Evolutionary conservation across 805 yeast species (phyloP), one percentile per base, ranked within the genome.

Genomic region (Saturnispora besseyi): DNA sequence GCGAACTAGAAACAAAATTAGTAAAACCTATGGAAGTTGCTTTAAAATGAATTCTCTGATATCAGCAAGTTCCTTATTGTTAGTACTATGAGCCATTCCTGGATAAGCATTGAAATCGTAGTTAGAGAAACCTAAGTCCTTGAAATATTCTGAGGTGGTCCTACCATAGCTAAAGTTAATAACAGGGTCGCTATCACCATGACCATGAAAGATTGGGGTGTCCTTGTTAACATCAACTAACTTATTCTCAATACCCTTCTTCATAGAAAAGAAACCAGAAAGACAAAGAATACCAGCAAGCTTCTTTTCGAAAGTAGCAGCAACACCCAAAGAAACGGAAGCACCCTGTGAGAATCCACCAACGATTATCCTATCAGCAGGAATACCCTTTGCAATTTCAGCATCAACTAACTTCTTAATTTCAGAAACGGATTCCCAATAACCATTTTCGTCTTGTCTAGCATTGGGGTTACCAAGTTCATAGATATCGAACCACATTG

Each of bases 281-380:
- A 91, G 67, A 0, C 81, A 78, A 22, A 88, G 64, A 30, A 86
- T 73, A 2, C 96, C 98, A 8, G 86, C 98, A 21, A 90, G 70
- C 59, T 84, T 84, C 50, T 69, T 62, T 18, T 81, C 80, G 31
- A 74, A 63, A 10, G 75, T 64, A 0, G 82, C 70, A 22, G 78
- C 71, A 13, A 83, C 62, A 22, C 86, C 87, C 52, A 86, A 68
- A 1, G 93, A 69, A 10, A 91, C 53, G 1, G 95, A 89, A 45
- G 88, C 95, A 49, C 99, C 99, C 68, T 93, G 99, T 4, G 95
- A 84, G 63, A 93, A 93, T 0, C 99, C 99, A 33, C 98, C 98
- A 51, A 93, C 71, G n/a, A 93, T 70, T 44, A 93, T 84, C 48
- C 84, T 77, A 15, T 78, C 79, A 0, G 84, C 71, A 4, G 77